Base-by-base conservation (phyloP, 257 asterid genomes). In the Penstemon barbatus region DNA sequence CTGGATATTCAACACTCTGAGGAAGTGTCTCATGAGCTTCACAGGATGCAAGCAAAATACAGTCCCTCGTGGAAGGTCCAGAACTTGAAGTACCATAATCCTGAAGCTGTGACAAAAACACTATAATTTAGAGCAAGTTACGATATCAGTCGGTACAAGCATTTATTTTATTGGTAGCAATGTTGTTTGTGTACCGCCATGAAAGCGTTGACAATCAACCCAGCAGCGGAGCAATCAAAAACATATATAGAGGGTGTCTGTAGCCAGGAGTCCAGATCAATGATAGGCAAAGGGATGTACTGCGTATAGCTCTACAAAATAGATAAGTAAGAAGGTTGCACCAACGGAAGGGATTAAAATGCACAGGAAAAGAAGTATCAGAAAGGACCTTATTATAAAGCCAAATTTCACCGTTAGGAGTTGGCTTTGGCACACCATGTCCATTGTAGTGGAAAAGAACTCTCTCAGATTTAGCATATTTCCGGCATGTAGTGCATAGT, bases 201-300 rank as follows among this genome's bases (percentile, higher is more conserved):
- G 77, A 92, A 92, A 70, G 96, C 88, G 73, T 77, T 87, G 73
- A 92, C 85, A 79, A 92, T 83, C 82, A 88, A 71, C 73, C 97
- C 98, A 63, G 98, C 98, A 39, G 98, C 97, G 64, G 98, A 89
- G 89, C 97, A 92, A 77, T 92, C 98, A 78, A 92, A 89, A 64
- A 89, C 98, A 81, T 89, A 92, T 72, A 89, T 89, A 6, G 98
- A 92, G 7, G 98, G 98, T 7, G 97, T 92, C 85, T 81, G 86
- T 87, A 92, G 74, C 98, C 98, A 92, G 70, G 93, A 85, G 81
- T 89, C 98, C 75, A 92, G 81, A 70, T 92, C 97, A 48, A 83
- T 82, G 53, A 92, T 79, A 25, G 98, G 88, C 87, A 92, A 80
- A n/a, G 97, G 98, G 61, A 92, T 92, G 80, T 92, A 92, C 74